These are phyloP conservation scores for Neurospora intermedia DNA, from an alignment of 495 filamentous ascomycete species.

Conservation along the genomic window DNA sequence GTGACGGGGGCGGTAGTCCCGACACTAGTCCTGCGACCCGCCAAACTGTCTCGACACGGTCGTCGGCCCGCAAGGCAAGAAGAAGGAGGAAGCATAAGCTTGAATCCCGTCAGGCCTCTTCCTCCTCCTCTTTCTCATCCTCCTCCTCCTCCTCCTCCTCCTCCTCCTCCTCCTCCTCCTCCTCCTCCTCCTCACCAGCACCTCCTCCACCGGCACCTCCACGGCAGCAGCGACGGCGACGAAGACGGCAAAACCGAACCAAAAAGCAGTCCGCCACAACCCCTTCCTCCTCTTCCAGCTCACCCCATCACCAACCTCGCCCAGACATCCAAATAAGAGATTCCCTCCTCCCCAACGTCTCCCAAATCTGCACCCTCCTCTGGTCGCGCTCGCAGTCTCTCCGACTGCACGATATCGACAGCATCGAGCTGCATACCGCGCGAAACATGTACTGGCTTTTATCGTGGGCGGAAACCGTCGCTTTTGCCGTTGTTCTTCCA, in stretches of 20 bases:
- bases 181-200: neutral
- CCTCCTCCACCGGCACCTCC: neutral
- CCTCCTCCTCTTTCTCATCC: neutral
- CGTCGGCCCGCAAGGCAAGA: neutral
- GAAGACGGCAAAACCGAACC: neutral
- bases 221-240: too few species aligned
- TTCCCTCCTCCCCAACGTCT: slow-evolving; percentile 19
- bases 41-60: too few species aligned
- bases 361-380: slow-evolving; percentile 19
- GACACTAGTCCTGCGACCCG: too few species aligned
- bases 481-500: neutral
- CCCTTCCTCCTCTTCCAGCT: neutral
- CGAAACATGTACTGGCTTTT: slow-evolving; percentile 15
- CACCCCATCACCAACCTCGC: neutral
- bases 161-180: neutral
- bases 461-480: slow-evolving; percentile 19
- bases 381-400: slow-evolving; percentile 14
- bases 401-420: slow-evolving; percentile 7
- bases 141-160: neutral
- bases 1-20: neutral
- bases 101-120: neutral
- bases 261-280: neutral
- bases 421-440: slow-evolving; percentile 12
- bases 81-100: neutral
- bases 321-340: neutral